Percentiles rank a stretch among this genome's conserved stretches.
phyloP scores from a whole-genome alignment of 2,329 filamentous ascomycete genomes.

The Fusarium scirpi region DNA sequence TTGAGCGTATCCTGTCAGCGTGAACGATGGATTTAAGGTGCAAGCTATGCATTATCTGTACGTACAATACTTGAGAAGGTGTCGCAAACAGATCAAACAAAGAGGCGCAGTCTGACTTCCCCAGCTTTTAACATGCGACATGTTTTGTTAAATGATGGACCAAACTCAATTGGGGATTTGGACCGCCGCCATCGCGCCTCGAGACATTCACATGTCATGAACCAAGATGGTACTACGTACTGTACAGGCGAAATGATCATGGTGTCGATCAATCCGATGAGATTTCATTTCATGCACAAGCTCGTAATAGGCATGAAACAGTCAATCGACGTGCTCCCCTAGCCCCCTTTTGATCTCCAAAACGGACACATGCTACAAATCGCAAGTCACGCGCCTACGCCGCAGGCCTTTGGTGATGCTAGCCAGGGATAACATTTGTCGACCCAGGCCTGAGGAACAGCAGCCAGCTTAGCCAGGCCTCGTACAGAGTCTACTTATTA shows the following conservation, averaged over 20 bases:
- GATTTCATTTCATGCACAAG: slow-evolving; percentile 24
- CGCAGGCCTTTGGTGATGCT: slow-evolving; percentile 12
- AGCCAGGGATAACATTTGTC: slow-evolving; percentile 1
- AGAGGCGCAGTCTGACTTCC: slow-evolving; percentile 28
- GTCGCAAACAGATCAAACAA: not conserved
- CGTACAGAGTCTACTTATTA: not conserved
- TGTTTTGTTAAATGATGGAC: slow-evolving; percentile 23
- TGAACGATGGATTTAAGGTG: not conserved
- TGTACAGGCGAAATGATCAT: not conserved
- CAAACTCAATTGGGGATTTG: slow-evolving; percentile 40
- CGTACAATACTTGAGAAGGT: not conserved
- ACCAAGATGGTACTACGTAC: slow-evolving; percentile 3
- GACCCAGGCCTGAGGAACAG: not conserved
- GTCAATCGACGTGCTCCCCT: not conserved
- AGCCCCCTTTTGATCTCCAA: slow-evolving; percentile 9
- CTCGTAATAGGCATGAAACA: slow-evolving; percentile 11
- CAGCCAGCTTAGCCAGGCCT: not conserved
- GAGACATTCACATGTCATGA: slow-evolving; percentile 39
- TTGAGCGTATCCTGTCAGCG: not conserved
- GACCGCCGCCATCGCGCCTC: slow-evolving; percentile 29
- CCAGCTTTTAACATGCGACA: slow-evolving; percentile 35
- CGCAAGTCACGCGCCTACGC: slow-evolving; percentile 29
- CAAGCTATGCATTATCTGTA: not conserved
- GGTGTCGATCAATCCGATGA: slow-evolving; percentile 27
- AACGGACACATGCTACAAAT: slow-evolving; percentile 27